Evolutionary conservation across 805 yeast species (phyloP).

Genomic region (Ogataea minuta): DNA sequence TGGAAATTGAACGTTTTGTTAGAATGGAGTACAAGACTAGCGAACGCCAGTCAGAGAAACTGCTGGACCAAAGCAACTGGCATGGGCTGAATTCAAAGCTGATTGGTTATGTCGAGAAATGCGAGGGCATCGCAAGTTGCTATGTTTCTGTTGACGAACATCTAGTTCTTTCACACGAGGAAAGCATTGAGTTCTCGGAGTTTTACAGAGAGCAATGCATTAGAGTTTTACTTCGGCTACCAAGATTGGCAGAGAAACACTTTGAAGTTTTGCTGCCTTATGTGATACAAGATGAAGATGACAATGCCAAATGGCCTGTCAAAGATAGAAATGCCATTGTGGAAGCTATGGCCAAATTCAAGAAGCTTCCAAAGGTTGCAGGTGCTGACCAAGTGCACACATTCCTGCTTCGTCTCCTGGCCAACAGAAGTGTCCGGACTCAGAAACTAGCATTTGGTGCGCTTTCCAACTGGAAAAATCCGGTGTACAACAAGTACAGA

Average conservation of each 20-base stretch:
- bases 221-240: conserved; percentile 54
- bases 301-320: conserved; percentile 33
- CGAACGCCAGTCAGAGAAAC: neutral
- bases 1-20: conserved; percentile 40
- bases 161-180: conserved; percentile 37
- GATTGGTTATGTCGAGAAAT: conserved; percentile 37
- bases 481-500: conserved; percentile 59
- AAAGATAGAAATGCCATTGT: conserved; percentile 58
- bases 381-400: conserved; percentile 52
- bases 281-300: conserved; percentile 41
- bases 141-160: conserved; percentile 38
- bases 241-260: conserved; percentile 67
- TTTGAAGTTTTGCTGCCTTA: conserved; percentile 57
- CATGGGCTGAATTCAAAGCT: conserved; percentile 46
- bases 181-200: conserved; percentile 39
- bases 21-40: conserved; percentile 16
- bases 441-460: conserved; percentile 75
- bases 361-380: conserved; percentile 54
- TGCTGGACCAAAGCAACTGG: conserved; percentile 15
- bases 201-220: conserved; percentile 56
- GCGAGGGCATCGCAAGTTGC: conserved; percentile 28
- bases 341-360: conserved; percentile 62
- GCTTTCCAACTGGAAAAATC: conserved; percentile 60
- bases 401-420: conserved; percentile 53
- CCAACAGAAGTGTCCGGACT: conserved; percentile 56